Evolutionary conservation across 176 grass and related monocot genomes (phyloP), one percentile per base, ranked within the genome.

Genomic region (Juncus inflexus): DNA sequence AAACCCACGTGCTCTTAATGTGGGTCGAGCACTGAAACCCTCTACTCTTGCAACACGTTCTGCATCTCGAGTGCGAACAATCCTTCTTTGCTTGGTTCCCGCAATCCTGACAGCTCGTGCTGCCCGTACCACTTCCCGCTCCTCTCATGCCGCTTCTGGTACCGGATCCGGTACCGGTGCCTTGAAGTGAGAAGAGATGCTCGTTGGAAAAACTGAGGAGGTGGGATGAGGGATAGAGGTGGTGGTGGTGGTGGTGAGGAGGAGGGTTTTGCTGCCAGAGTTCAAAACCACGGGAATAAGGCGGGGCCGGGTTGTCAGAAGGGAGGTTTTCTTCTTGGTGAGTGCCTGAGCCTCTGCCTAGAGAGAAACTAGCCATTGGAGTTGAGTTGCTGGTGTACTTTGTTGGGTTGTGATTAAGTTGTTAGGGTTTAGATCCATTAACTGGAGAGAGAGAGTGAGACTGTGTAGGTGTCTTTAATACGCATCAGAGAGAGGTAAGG

Each of bases 81-180:
- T 80, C 82, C 57, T 85, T 85, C 64, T 85, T 85, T 8, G 82
- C 82, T 60, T 80, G 76, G 71, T 85, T 85, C 35, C 82, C 82
- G 65, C 82, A 85, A 50, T 85, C 82, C 60, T 80, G 82, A 53
- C 82, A 85, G 64, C 65, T 85, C 11, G 59, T 56, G 5, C 77
- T 70, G 2, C 76, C 76, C 9, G 52, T 52, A 7, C 41, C 72
- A 19, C 78, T 65, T 49, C 40, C 69, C 2, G 37, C 40, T 35
- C 40, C 49, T n/a, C 35, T 65, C n/a, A 64, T 11, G 19, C 38
- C n/a, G 15, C 66, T 28, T 38, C 67, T 15, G n/a, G 52, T 11
- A 52, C n/a, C 54, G 11, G 13, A 41, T 0, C 52, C 67, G 13
- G 38, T 42, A 41, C 58, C 53, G 13, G 38, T 43, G 15, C 58